Base-by-base conservation (phyloP, 805 yeast species). In the Candida ovalis region DNA sequence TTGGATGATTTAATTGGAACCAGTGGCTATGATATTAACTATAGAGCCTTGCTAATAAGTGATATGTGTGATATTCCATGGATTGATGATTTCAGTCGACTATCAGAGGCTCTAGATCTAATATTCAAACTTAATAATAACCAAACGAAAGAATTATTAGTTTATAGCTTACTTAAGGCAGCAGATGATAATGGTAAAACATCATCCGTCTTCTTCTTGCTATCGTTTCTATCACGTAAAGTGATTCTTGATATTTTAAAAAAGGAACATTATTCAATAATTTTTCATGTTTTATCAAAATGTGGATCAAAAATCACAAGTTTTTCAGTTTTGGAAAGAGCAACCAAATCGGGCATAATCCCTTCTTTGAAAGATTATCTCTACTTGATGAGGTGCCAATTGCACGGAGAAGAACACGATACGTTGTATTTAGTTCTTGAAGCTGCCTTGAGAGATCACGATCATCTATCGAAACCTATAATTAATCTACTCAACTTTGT, bases 381-480 rank as follows among this genome's bases (percentile, higher is more conserved):
- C 10, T 41, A 51, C 22, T 30, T 63, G 12, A 17, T 63, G 48
- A 49, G 36, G 25, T 44, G 54, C 6, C 63, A 64, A 42, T 44
- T 54, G 4, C 45, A 36, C 25, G 70, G 70, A 2, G 44, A 39
- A 12, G 66, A 61, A 35, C 57, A 56, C 39, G 63, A 57, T 30
- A 57, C 62, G 5, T 13, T 65, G 2, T 58, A 51, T 30, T 38
- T 54, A n/a, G 18, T 60, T 13, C 40, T 60, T 6, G 23, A 50
- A 0, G 27, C 51, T 9, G 25, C 46, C 7, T 19, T 62, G 10
- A 40, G 47, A 12, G 44, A 43, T 2, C 42, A 52, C 39, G 46
- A 49, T 2, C 15, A 40, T 2, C 18, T 60, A 2, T 22, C 53
- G 3, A 2, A 2, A 1, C 40, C 45, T 18, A 47, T 48, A 0